Evolutionary conservation across 192 early-diverging fungal species (phyloP).

Genomic region (Phycomyces nitens): DNA sequence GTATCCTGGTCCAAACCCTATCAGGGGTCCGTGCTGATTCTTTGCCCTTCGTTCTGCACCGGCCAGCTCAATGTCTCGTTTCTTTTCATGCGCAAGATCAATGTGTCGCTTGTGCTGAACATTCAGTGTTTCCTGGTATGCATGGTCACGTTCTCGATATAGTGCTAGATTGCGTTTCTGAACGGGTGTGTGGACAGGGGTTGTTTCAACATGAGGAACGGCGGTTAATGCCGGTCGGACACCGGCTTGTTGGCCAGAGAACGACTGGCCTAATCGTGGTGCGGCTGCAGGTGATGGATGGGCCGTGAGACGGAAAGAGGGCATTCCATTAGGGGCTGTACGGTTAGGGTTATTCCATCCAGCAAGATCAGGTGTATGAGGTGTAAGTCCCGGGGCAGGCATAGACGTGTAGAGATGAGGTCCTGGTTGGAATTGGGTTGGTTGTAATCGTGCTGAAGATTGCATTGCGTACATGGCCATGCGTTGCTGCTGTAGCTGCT

Average conservation of each 20-base stretch:
- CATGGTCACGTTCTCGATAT: constrained; percentile 41
- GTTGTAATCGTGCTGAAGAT: background rate
- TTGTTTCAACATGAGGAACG: constrained; percentile 8
- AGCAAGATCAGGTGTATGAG: background rate
- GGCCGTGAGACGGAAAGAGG: background rate
- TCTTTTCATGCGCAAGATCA: constrained; percentile 42
- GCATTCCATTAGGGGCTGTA: background rate
- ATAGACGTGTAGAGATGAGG: background rate
- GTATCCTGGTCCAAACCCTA: constrained; percentile 59
- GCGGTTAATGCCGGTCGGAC: background rate
- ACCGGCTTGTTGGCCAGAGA: background rate
- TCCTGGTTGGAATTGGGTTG: background rate
- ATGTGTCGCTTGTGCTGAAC: constrained; percentile 45
- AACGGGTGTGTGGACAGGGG: background rate
- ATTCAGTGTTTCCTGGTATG: constrained; percentile 50
- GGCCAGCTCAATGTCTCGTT: constrained; percentile 33
- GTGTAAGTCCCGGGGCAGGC: background rate
- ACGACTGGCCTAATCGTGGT: background rate
- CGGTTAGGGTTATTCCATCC: background rate
- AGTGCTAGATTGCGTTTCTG: constrained; percentile 31
- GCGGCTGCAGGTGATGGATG: background rate
- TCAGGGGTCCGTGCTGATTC: constrained; percentile 27
- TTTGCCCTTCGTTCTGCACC: constrained; percentile 33
- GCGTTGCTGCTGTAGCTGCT: constrained; percentile 17
- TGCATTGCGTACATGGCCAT: constrained; percentile 19